A percentile compares a stretch with the other conserved stretches of the same genome.
Conservation (phyloP, 2,329 filamentous ascomycete species). For the Arachnopeziza araneosa region DNA sequence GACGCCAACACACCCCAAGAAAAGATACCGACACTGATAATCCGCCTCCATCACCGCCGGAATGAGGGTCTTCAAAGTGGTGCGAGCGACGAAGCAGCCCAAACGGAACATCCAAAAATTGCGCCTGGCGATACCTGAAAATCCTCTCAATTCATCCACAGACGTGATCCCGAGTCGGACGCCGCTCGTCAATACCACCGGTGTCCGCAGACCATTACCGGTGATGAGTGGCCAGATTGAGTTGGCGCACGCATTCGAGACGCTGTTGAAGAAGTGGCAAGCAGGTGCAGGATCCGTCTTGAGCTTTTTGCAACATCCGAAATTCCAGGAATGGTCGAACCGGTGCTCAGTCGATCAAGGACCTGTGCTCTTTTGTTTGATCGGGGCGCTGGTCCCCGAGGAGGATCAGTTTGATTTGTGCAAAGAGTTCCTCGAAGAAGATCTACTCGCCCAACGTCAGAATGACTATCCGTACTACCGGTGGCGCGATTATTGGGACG, state of each 20-base stretch:
- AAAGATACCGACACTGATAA: too few species aligned
- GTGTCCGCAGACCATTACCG: background rate
- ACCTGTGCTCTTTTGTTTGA: slow-evolving; percentile 16
- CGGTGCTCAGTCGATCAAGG: slow-evolving; percentile 4
- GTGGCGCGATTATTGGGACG: slow-evolving; percentile 12
- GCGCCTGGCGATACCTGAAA: background rate
- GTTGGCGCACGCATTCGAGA: slow-evolving; percentile 6
- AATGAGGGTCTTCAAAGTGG: background rate
- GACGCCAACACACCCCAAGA: background rate
- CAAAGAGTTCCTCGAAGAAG: slow-evolving; percentile 16
- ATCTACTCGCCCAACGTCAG: slow-evolving; percentile 1
- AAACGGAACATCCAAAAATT: background rate
- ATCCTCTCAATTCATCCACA: background rate
- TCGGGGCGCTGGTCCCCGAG: slow-evolving; percentile 15
- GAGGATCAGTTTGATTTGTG: slow-evolving; percentile 15
- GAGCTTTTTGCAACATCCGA: slow-evolving; percentile 11
- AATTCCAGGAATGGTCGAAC: slow-evolving; percentile 8
- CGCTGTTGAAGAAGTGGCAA: slow-evolving; percentile 17
- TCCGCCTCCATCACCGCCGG: background rate
- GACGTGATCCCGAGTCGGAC: background rate
- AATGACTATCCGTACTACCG: background rate
- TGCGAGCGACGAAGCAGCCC: background rate
- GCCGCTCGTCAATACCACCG: background rate
- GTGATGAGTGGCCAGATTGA: background rate
- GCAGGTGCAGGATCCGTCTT: slow-evolving; percentile 10